Evolutionary conservation across 345 rosid species (phyloP).

Genomic region (Durio zibethinus): DNA sequence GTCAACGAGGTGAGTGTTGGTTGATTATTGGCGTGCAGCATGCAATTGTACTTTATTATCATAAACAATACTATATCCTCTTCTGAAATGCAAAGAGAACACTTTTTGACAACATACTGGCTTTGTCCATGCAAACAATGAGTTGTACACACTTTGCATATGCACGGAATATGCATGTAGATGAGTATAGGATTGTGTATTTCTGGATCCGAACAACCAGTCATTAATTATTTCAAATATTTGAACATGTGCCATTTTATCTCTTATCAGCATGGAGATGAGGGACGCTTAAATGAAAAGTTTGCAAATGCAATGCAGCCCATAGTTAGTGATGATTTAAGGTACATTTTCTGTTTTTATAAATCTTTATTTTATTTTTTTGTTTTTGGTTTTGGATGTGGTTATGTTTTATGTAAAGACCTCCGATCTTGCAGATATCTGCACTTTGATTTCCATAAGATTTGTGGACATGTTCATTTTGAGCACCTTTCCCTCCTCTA

Average conservation of each 20-base stretch:
- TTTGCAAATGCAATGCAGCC: slow-evolving; percentile 65
- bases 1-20: slow-evolving; percentile 77
- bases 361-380: slow-evolving; percentile 16
- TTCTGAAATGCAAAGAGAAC: background rate
- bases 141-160: background rate
- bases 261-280: slow-evolving; percentile 81
- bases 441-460: slow-evolving; percentile 88
- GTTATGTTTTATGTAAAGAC: slow-evolving; percentile 18
- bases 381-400: slow-evolving; percentile 7
- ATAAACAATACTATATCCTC: background rate
- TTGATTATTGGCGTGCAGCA: background rate
- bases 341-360: slow-evolving; percentile 49
- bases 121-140: background rate
- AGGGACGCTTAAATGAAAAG: slow-evolving; percentile 83
- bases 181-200: background rate
- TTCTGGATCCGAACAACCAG: background rate
- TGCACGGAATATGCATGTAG: background rate
- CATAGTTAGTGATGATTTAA: slow-evolving; percentile 70
- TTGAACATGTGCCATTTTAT: slow-evolving; percentile 18
- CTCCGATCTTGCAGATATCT: slow-evolving; percentile 59
- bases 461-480: slow-evolving; percentile 96
- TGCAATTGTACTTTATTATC: background rate
- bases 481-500: slow-evolving; percentile 92
- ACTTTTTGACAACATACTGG: background rate
- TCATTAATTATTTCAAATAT: slow-evolving; percentile 18